phyloP scores from a whole-genome alignment of 352 stramenopile species.

The Phytophthora sp. region DNA sequence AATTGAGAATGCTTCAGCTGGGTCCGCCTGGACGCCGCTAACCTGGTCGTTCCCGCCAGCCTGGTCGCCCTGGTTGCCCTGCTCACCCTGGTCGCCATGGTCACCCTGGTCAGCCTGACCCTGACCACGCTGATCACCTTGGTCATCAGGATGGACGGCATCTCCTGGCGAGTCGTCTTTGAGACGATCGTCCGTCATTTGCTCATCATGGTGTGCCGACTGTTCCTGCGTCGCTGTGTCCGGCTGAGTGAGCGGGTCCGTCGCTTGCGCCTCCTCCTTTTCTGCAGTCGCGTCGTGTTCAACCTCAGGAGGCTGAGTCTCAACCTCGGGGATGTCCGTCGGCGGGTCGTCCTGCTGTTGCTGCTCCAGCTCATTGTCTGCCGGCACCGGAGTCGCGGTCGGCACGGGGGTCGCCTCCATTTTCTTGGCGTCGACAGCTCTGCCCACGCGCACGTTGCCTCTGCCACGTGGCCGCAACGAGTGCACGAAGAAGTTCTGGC shows the following conservation, averaged over 20 bases:
- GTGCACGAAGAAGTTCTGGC: conserved; percentile 43
- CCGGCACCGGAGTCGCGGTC: neutral
- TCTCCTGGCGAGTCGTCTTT: conserved; percentile 4
- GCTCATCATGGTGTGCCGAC: neutral
- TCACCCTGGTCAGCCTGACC: neutral
- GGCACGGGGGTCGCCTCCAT: neutral
- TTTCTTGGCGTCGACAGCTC: conserved; percentile 34
- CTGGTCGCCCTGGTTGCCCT: too few relatives aligned
- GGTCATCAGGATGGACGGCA: conserved; percentile 15
- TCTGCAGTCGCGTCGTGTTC: conserved; percentile 15
- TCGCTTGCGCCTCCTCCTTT: conserved; percentile 9
- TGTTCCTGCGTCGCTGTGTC: neutral
- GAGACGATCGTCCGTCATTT: neutral
- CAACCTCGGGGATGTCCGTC: neutral
- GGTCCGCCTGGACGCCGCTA: too few relatives aligned
- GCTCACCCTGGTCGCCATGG: too few relatives aligned
- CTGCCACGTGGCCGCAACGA: conserved; percentile 22
- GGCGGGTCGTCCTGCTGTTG: neutral
- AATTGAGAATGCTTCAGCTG: neutral
- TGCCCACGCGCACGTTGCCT: conserved; percentile 22
- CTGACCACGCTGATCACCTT: conserved; percentile 10
- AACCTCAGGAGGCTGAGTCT: neutral
- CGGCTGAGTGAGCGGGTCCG: conserved; percentile 4
- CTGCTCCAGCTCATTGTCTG: neutral
- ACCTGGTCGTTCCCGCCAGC: too few relatives aligned